phyloP scores from a whole-genome alignment of 225 moss, liverwort and hornwort genomes.

The Pseudisothecium myosuroides region DNA sequence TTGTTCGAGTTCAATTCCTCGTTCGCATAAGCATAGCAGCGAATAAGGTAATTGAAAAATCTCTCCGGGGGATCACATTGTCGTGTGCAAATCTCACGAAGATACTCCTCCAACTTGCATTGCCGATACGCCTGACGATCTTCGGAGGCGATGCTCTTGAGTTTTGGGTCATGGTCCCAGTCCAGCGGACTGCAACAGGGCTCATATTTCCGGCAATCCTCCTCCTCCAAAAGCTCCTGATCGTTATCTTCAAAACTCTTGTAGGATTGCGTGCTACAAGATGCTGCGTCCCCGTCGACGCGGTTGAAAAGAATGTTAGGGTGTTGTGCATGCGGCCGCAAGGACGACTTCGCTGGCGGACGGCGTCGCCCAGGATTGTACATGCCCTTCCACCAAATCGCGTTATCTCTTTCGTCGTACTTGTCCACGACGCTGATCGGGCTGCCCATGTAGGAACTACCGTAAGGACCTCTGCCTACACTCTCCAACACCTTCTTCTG shows the following conservation, averaged over 20 bases:
- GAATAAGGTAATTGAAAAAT: slow-evolving; percentile 12
- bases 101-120: slow-evolving; percentile 20
- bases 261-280: not conserved
- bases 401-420: slow-evolving; percentile 7
- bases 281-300: not conserved
- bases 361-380: not conserved
- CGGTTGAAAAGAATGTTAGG: slow-evolving; percentile 2
- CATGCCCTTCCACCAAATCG: not conserved
- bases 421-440: slow-evolving; percentile 10
- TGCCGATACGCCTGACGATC: slow-evolving; percentile 12
- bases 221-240: not conserved
- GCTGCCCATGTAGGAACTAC: not conserved
- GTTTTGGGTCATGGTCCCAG: slow-evolving; percentile 6
- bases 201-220: not conserved
- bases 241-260: not conserved
- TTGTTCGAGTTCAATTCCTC: slow-evolving; percentile 12
- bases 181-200: slow-evolving; percentile 9
- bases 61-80: not conserved
- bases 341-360: not conserved
- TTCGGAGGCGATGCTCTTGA: not conserved
- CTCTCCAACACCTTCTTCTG: not conserved
- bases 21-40: slow-evolving; percentile 31
- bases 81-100: slow-evolving; percentile 9
- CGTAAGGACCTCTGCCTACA: not conserved
- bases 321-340: not conserved